Evolutionary conservation across 257 asterid species (phyloP), one percentile per base, ranked within the genome.

Genomic region (Penstemon newberryi): DNA sequence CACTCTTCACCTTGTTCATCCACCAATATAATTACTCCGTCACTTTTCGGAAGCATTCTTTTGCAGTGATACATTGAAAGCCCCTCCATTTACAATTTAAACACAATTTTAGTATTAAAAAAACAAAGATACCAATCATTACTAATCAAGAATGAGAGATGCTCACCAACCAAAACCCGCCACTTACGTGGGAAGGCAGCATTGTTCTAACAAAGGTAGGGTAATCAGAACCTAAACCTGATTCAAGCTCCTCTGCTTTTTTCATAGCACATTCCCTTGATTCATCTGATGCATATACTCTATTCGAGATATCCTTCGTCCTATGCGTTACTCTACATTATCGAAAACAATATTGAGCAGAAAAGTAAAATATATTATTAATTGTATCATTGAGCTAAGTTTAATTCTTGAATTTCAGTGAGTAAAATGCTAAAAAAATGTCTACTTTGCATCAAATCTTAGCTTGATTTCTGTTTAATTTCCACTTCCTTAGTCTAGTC

Each of bases 151-250:
- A 65, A 7, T 12, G 19, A 13, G 15, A 41, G 19, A 64, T 37
- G 9, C 83, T 81, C 63, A 93, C 99, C 95, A 93, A 88, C 97
- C 99, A 93, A 75, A 90, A 93, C 6, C 99, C 95, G 46, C 99
- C 97, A 66, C 94, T 86, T 38, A 93, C 99, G 73, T 93, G 97
- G 56, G 99, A 93, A 13, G 88, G 99, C 47, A 90, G 96, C 97
- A 93, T 90, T 39, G 97, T 70, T 63, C 79, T 85, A 52, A 87
- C 85, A 56, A 93, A 88, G 0, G 80, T 37, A 4, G 92, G 96
- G 50, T 73, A 56, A 11, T 70, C 82, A 38, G 84, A 63, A 36
- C 83, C 94, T 38, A 93, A 75, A 65, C 63, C 72, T 37, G 84
- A 73, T 70, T 88, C 92, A 37, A 79, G 49, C 51, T 85, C 84